Conservation (phyloP, 176 grass and related monocot species). For the Zoysia pacifica region DNA sequence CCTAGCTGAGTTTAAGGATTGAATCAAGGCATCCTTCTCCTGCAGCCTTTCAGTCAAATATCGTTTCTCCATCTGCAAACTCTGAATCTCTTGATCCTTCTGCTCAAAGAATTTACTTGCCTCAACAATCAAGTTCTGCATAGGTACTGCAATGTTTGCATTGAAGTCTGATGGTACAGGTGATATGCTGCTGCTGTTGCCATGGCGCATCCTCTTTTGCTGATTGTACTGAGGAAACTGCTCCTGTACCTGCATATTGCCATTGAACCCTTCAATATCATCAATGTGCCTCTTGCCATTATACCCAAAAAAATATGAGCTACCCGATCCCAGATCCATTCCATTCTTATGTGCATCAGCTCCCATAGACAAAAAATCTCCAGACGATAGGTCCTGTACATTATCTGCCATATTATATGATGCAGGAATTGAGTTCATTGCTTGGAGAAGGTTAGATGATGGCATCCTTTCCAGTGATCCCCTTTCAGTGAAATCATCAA, state of each 20-base stretch:
- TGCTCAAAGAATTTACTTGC: constrained; percentile 57
- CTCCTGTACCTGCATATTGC: constrained; percentile 44
- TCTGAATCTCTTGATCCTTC: constrained; percentile 58
- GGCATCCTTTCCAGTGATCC: constrained; percentile 73
- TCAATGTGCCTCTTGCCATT: constrained; percentile 74
- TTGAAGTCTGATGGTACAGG: constrained; percentile 41
- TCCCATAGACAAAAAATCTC: constrained; percentile 78
- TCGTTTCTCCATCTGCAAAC: constrained; percentile 53
- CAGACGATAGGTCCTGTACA: constrained; percentile 53
- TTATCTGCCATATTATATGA: constrained; percentile 56
- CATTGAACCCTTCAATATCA: constrained; percentile 70
- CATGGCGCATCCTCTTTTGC: constrained; percentile 20
- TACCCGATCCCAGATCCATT: constrained; percentile 39
- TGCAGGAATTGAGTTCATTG: constrained; percentile 53
- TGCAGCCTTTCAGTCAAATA: constrained; percentile 47
- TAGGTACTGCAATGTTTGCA: constrained; percentile 42
- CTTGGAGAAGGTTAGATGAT: constrained; percentile 81
- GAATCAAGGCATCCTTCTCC: constrained; percentile 62
- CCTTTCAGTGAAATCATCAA: constrained; percentile 58
- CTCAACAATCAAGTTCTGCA: constrained; percentile 40
- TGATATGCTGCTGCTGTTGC: constrained; percentile 39
- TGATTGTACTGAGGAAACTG: constrained; percentile 59
- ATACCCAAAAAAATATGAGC: constrained; percentile 64
- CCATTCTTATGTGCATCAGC: constrained; percentile 62
- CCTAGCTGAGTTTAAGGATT: constrained; percentile 51